Percentiles rank a stretch among this genome's conserved stretches.
Conservation (phyloP, 176 grass and related monocot genomes). For the Pontederia paniculata region DNA sequence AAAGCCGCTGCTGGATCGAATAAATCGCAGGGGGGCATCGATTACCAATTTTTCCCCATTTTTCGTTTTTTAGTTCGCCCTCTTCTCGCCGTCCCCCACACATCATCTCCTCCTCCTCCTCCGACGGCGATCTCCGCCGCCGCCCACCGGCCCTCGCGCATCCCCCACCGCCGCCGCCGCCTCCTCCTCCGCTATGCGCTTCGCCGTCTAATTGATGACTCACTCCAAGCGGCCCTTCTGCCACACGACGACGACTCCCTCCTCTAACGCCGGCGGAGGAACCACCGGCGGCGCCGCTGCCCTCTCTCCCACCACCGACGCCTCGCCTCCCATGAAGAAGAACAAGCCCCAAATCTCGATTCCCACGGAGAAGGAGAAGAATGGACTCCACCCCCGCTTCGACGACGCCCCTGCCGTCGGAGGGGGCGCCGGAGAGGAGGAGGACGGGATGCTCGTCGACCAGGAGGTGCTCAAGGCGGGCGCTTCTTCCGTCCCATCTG, state of each 20-base stretch:
- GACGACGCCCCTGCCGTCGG: slow-evolving; percentile 14
- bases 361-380: slow-evolving; percentile 40
- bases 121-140: background rate
- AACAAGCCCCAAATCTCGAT: slow-evolving; percentile 26
- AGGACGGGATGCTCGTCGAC: slow-evolving; percentile 55
- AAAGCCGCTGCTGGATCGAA: no score
- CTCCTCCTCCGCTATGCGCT: slow-evolving; percentile 26
- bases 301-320: slow-evolving; percentile 9
- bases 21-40: background rate
- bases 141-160: background rate
- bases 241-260: slow-evolving; percentile 16
- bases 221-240: slow-evolving; percentile 18
- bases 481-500: background rate
- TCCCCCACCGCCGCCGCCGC: background rate
- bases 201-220: slow-evolving; percentile 28
- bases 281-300: slow-evolving; percentile 3
- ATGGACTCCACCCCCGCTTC: slow-evolving; percentile 35
- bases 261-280: background rate
- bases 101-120: background rate
- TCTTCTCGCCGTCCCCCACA: background rate
- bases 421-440: slow-evolving; percentile 35
- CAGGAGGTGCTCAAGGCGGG: slow-evolving; percentile 35
- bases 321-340: slow-evolving; percentile 52
- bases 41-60: background rate
- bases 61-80: background rate